Conservation (phyloP, 1,284 basidiomycete species). For the Pascua sp. region DNA sequence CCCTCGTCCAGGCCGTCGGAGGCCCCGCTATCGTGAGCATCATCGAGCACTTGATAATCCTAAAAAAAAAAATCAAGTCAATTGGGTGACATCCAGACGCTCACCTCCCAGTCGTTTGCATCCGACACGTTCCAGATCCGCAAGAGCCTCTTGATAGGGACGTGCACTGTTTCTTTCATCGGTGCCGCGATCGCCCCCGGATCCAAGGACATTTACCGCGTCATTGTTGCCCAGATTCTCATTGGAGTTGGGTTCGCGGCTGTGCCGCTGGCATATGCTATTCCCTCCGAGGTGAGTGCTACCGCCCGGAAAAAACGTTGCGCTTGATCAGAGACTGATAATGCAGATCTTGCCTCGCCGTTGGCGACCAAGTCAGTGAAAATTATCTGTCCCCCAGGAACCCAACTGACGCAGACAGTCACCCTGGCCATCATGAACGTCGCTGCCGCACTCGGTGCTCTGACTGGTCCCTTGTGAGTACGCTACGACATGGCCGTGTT, state of each 20-base stretch:
- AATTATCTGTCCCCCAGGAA: too few species aligned
- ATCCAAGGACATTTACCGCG: slow-evolving; percentile 11
- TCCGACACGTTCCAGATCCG: slow-evolving; percentile 15
- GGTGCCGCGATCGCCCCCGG: slow-evolving; percentile 14
- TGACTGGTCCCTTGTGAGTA: slow-evolving; percentile 1
- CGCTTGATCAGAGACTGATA: too few species aligned
- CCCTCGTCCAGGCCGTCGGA: slow-evolving; percentile 10
- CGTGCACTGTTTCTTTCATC: slow-evolving; percentile 10
- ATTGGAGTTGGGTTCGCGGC: slow-evolving; percentile 13
- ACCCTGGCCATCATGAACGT: slow-evolving; percentile 6
- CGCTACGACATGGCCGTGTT: too few species aligned
- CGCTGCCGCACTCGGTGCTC: slow-evolving; percentile 1
- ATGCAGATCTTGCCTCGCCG: slow-evolving; percentile 8
- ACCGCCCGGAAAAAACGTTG: too few species aligned
- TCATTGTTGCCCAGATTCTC: slow-evolving; percentile 11
- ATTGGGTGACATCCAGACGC: too few species aligned
- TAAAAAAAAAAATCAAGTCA: too few species aligned
- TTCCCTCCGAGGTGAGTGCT: slow-evolving; percentile 4
- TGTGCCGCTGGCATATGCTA: slow-evolving; percentile 10
- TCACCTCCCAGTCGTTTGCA: slow-evolving; percentile 3
- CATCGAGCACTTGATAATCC: not conserved
- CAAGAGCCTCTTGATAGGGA: slow-evolving; percentile 4
- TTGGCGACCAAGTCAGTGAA: slow-evolving; percentile 1
- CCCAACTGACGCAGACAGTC: not conserved
- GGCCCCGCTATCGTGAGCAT: slow-evolving; percentile 7